phyloP scores from a whole-genome alignment of 2,329 filamentous ascomycete genomes.

The Rasamsonia emersonii region DNA sequence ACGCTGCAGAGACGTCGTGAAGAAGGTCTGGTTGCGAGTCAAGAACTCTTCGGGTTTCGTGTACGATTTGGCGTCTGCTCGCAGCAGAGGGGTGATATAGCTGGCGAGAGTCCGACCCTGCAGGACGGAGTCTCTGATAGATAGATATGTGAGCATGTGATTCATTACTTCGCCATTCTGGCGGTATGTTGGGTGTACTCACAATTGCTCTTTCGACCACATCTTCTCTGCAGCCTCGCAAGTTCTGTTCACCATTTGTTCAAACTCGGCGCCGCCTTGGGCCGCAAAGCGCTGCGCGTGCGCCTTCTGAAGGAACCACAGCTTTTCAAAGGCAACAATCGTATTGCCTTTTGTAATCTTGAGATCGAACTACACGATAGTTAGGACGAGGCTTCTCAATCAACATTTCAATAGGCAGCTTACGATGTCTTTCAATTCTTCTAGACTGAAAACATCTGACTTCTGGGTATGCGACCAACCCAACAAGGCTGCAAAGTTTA shows the following conservation, averaged over 20 bases:
- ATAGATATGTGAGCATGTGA: conserved; percentile 6
- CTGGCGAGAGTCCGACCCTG: conserved; percentile 30
- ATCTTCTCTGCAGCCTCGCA: conserved; percentile 17
- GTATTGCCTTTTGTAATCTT: conserved; percentile 90
- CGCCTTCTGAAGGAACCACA: conserved; percentile 67
- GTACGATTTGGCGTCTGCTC: conserved; percentile 50
- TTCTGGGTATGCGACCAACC: conserved; percentile 67
- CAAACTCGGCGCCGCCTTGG: conserved; percentile 34
- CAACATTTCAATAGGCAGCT: conserved; percentile 14
- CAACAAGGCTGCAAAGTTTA: conserved; percentile 76
- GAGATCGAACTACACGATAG: conserved; percentile 56
- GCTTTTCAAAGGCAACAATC: conserved; percentile 69
- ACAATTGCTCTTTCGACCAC: conserved; percentile 21
- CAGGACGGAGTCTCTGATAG: conserved; percentile 19
- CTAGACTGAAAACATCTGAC: conserved; percentile 62
- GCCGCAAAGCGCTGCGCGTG: conserved; percentile 49
- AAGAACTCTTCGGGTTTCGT: conserved; percentile 48
- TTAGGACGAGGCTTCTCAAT: conserved; percentile 15
- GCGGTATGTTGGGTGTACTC: conserved; percentile 7
- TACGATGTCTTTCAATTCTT: conserved; percentile 62
- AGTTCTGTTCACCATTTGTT: conserved; percentile 32
- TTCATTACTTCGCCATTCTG: background rate
- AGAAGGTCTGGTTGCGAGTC: conserved; percentile 50
- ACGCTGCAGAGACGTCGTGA: conserved; percentile 31
- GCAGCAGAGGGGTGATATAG: conserved; percentile 45